These are phyloP conservation scores for Aplosporella prunicola DNA, from an alignment of 2,329 filamentous ascomycete genomes.

Conservation along the genomic window DNA sequence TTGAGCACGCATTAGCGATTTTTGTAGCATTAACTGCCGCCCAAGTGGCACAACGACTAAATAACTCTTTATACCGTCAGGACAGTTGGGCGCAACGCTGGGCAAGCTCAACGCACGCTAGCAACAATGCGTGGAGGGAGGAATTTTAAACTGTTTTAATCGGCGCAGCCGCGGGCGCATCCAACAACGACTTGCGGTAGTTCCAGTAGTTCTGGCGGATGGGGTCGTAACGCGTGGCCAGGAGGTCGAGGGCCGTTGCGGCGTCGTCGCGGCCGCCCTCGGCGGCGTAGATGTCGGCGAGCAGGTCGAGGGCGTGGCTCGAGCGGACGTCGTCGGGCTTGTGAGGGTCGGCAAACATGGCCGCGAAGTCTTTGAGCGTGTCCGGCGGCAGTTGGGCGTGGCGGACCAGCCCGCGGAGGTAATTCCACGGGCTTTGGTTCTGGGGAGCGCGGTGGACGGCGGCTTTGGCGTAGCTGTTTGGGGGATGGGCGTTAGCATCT, in stretches of 20 bases:
- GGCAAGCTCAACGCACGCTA: no score
- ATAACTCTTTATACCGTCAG: no score
- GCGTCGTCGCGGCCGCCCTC: conserved; percentile 52
- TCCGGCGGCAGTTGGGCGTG: conserved; percentile 48
- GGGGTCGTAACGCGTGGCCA: conserved; percentile 83
- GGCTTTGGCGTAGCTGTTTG: conserved; percentile 55
- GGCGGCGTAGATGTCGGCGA: conserved; percentile 57
- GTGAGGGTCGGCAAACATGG: conserved; percentile 44
- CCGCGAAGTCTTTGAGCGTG: conserved; percentile 45
- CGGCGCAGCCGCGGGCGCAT: no score
- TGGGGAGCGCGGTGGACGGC: conserved; percentile 75
- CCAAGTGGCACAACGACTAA: no score
- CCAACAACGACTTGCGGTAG: no score
- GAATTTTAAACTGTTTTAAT: no score
- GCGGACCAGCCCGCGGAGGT: conserved; percentile 65
- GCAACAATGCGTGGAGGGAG: no score
- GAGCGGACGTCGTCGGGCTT: conserved; percentile 46
- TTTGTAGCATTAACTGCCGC: no score
- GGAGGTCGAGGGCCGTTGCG: conserved; percentile 57
- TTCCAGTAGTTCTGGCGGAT: conserved; percentile 90
- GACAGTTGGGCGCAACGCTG: no score
- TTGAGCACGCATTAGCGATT: no score
- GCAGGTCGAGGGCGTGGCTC: conserved; percentile 57
- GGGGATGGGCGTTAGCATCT: not conserved
- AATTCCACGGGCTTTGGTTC: conserved; percentile 93